A percentile compares a stretch with the other conserved stretches of the same genome.
Evolutionary conservation across 192 early-diverging fungal species (phyloP).

Genomic region (Backusella psychrophila): DNA sequence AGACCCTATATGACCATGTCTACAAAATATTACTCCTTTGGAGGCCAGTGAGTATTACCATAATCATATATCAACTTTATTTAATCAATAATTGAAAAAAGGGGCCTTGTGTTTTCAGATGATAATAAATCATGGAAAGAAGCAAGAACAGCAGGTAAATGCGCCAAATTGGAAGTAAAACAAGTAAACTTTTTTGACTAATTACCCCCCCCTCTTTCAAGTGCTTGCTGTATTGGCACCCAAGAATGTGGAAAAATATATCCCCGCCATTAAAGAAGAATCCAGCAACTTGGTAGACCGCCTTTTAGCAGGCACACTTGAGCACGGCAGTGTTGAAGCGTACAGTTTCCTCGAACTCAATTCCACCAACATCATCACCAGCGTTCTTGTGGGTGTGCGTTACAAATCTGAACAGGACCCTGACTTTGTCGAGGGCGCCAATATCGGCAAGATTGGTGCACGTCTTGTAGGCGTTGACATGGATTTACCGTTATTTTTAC

Average conservation of each 20-base stretch:
- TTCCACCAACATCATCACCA: background rate
- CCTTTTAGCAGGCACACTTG: background rate
- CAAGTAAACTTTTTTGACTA: too few relatives aligned
- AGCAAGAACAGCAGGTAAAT: conserved; percentile 10
- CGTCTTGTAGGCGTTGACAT: background rate
- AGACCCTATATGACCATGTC: background rate
- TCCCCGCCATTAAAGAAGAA: background rate
- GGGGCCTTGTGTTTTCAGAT: background rate
- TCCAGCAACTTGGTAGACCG: background rate
- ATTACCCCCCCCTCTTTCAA: background rate
- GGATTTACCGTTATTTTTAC: background rate
- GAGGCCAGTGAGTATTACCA: too few relatives aligned
- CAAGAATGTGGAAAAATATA: background rate
- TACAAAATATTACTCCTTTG: background rate
- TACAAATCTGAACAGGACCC: background rate
- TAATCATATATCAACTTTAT: too few relatives aligned
- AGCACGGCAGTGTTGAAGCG: background rate
- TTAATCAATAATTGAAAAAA: too few relatives aligned
- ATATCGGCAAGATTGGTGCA: background rate
- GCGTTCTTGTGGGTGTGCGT: background rate
- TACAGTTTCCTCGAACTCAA: background rate
- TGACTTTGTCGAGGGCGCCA: background rate
- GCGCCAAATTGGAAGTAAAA: too few relatives aligned
- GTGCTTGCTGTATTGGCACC: conserved; percentile 4
- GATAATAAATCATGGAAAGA: background rate